Evolutionary conservation across 2,329 filamentous ascomycete genomes (phyloP), one percentile per base, ranked within the genome.

Genomic region (Neofusicoccum sp.): DNA sequence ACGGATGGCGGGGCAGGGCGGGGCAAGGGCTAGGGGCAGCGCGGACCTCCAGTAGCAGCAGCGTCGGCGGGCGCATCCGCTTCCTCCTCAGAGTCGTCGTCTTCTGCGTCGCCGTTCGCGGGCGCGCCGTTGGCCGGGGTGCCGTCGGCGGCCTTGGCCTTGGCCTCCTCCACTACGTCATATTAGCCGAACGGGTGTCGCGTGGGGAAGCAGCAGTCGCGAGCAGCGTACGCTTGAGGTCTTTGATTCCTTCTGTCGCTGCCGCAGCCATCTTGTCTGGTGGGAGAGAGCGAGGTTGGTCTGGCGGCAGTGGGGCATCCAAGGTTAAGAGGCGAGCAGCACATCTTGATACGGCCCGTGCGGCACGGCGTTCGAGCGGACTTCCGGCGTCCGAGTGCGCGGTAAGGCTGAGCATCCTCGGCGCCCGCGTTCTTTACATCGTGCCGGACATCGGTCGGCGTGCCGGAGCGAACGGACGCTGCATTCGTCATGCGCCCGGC

Each of bases 71-170:
- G 80, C 76, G 69, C 71, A 56, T 80, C 82, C 45, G 81, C 81
- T 63, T 81, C 81, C 64, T 85, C 83, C 56, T 85, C 83, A 28
- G 83, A 84, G 64, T 84, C 82, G 61, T 80, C 80, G 67, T 47
- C 59, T 22, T 84, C 83, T 64, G 76, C 79, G 65, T 83, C 49
- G 41, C 52, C 52, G 34, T 56, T 56, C 37, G 39, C 52, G 11
- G 52, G 52, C 37, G 52, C 36, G 52, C 54, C 54, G 36, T 52
- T 48, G 50, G 29, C 67, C 31, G 68, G 56, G 8, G 71, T 56
- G 66, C 71, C 70, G 66, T 74, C 73, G 59, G 70, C 58, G 36
- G 67, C 67, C 64, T 74, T 75, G 66, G 68, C 66, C 64, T 69
- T 74, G 67, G 69, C 54, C 58, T 76, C 74, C 67, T 74, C 73